Percentiles rank a stretch among this genome's conserved stretches.
Conservation (phyloP, 345 rosid species). For the Citrus maxima region DNA sequence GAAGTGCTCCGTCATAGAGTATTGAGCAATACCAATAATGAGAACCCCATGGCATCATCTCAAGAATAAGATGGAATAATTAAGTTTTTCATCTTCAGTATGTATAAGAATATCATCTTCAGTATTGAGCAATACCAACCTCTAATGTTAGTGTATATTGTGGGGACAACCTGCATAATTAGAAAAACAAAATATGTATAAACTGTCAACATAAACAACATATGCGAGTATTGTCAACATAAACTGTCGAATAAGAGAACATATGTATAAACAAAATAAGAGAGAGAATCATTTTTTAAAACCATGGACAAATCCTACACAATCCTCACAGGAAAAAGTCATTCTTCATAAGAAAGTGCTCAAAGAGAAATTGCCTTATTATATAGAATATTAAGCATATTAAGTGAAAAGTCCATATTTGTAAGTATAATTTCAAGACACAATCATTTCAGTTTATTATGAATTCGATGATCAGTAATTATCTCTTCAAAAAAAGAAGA, state of each 20-base stretch:
- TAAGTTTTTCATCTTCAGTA: neutral
- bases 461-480: no score
- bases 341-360: neutral
- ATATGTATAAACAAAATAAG: neutral
- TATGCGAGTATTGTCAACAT: neutral
- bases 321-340: neutral
- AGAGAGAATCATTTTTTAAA: neutral
- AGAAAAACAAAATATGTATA: no score
- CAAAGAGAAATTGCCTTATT: neutral
- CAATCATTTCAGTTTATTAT: neutral
- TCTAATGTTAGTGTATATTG: slow-evolving; percentile 64
- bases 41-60: slow-evolving; percentile 9
- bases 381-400: neutral
- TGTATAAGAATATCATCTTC: slow-evolving; percentile 7
- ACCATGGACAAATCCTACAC: neutral
- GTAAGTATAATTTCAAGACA: neutral
- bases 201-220: neutral
- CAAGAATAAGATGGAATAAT: slow-evolving; percentile 6
- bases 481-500: no score
- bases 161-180: slow-evolving; percentile 82
- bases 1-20: slow-evolving; percentile 87
- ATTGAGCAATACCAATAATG: slow-evolving; percentile 34
- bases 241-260: neutral
- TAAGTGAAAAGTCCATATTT: neutral
- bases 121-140: slow-evolving; percentile 1